Percentiles rank a stretch among this genome's conserved stretches.
phyloP scores from a whole-genome alignment of 345 rosid species.

The Gossypium stocksii region DNA sequence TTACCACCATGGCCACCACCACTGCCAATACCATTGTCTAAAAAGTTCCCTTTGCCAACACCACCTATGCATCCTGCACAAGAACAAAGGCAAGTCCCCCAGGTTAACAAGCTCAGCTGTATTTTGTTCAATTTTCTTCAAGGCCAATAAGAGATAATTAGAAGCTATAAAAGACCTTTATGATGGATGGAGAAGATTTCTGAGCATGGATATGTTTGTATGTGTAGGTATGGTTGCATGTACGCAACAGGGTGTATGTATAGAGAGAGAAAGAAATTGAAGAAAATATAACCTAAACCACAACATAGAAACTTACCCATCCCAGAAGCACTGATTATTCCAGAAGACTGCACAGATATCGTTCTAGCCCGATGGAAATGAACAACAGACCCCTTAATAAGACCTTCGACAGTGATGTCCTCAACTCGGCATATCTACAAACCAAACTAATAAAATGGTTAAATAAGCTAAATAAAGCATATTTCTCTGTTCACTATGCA shows the following conservation, averaged over 20 bases:
- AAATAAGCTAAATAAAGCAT: slow-evolving; percentile 17
- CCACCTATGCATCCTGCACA: slow-evolving; percentile 92
- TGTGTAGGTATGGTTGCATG: background rate
- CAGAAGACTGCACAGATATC: slow-evolving; percentile 62
- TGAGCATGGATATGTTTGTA: background rate
- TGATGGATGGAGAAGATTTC: background rate
- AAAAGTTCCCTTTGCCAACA: slow-evolving; percentile 67
- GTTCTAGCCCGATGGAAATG: slow-evolving; percentile 96
- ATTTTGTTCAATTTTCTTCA: background rate
- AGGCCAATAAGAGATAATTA: slow-evolving; percentile 17
- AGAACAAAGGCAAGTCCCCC: slow-evolving; percentile 21
- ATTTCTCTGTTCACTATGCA: slow-evolving; percentile 8
- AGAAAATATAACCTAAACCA: background rate
- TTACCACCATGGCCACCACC: slow-evolving; percentile 99
- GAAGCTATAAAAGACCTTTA: background rate
- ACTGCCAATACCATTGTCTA: slow-evolving; percentile 72
- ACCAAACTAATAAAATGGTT: slow-evolving; percentile 23
- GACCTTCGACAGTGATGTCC: slow-evolving; percentile 83
- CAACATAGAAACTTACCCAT: slow-evolving; percentile 53
- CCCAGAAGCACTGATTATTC: slow-evolving; percentile 25
- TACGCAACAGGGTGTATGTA: background rate
- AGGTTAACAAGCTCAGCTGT: slow-evolving; percentile 6
- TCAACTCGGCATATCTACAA: slow-evolving; percentile 95
- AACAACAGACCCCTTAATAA: slow-evolving; percentile 83
- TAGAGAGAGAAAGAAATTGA: background rate